Evolutionary conservation across 352 stramenopile species (phyloP), one percentile per base, ranked within the genome.

Genomic region (Pythium sukuiense): DNA sequence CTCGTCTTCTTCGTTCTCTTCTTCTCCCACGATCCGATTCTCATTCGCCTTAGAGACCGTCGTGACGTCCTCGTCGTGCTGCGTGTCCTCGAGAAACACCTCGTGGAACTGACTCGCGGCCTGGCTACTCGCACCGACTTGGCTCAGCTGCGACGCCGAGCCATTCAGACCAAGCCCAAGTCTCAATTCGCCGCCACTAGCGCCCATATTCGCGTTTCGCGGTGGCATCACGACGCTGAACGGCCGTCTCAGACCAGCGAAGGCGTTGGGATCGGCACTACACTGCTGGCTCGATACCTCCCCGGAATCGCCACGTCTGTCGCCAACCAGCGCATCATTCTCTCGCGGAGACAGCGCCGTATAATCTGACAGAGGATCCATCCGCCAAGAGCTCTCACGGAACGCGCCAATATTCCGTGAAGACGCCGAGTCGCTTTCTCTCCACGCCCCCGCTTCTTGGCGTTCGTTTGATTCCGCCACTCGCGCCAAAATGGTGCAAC

Each of bases 201-300:
- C 37, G 13, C 33, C n/a, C 24, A 43, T 32, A 18, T 24, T 43
- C 13, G 35, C 46, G 54, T 24, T 57, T 41, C 26, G 9, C 14
- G 27, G 66, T 32, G 54, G 6, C 26, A 62, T 6, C 32, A 71
- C 59, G 20, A 75, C 69, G 41, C 54, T 57, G 27, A 48, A 58
- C 18, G 56, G 37, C 13, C 62, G 57, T 37, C 73, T 69, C 48
- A 85, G 75, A 6, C 73, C 73, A 24, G 67, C n/a, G 62, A 93
- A 90, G 29, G 82, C 77, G 56, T 50, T 81, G 41, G 75, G 71
- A 62, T 90, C 81, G 6, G 85, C 81, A 52, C 85, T 91, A 72
- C 73, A 89, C 59, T 93, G 85, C 65, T 70, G 70, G 0, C 79
- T 83, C 33, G 57, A 72, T 35, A 81, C 85, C 48, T 72, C 83